phyloP scores from a whole-genome alignment of 192 early-diverging fungal genomes.

The Mortierella antarctica region DNA sequence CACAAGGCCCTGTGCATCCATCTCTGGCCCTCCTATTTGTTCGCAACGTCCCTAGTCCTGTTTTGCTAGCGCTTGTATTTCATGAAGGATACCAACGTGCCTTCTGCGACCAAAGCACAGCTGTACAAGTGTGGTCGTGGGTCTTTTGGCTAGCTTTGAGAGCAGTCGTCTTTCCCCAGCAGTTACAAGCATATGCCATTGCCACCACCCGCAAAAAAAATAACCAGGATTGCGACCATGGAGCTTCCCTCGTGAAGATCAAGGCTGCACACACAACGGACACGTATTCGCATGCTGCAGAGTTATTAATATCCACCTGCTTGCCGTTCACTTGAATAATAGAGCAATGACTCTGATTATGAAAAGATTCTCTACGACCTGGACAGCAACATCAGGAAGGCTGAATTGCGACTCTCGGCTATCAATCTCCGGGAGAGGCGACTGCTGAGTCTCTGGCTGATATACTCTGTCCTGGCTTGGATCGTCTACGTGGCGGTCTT shows the following conservation, averaged over 20 bases:
- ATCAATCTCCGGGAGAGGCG: slow-evolving; percentile 71
- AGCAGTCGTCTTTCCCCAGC: no score
- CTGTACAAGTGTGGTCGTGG: no score
- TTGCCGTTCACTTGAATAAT: slow-evolving; percentile 1
- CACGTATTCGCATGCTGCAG: not conserved
- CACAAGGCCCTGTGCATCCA: not conserved
- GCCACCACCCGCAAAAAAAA: no score
- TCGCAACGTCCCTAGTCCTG: no score
- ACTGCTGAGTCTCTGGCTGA: slow-evolving; percentile 65
- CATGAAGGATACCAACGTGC: no score
- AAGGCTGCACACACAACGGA: not conserved
- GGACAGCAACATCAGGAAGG: slow-evolving; percentile 69
- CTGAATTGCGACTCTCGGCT: slow-evolving; percentile 72
- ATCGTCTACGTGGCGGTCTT: slow-evolving; percentile 62
- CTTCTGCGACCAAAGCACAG: no score
- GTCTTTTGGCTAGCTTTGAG: no score
- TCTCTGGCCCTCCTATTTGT: no score
- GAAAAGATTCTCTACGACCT: slow-evolving; percentile 71
- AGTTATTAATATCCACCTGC: slow-evolving; percentile 18
- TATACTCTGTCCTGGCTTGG: slow-evolving; percentile 69
- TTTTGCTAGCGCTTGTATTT: no score
- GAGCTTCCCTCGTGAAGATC: no score
- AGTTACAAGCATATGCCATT: no score
- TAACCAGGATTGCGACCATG: no score
- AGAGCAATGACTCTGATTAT: slow-evolving; percentile 56